These are phyloP conservation scores for Solanum hybrid DNA, from an alignment of 305 asterid species.

Conservation along the genomic window DNA sequence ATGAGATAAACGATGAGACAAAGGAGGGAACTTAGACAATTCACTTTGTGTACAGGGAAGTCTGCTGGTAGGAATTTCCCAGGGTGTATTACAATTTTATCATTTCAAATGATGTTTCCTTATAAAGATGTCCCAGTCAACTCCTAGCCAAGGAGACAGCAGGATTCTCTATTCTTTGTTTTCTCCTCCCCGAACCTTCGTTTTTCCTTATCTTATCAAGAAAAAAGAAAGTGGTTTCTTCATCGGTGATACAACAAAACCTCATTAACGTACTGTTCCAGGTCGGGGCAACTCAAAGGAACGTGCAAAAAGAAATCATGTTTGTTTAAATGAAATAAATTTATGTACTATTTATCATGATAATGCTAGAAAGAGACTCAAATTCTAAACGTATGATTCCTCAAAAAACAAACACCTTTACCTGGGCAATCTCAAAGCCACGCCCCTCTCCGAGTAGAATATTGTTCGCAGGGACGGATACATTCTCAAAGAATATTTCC, in stretches of 20 bases:
- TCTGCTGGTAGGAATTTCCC: neutral
- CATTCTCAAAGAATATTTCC: conserved; percentile 70
- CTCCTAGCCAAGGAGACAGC: neutral
- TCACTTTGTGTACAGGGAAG: neutral
- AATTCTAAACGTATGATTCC: neutral
- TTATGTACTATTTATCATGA: neutral
- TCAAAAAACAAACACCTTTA: neutral
- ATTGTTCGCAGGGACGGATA: conserved; percentile 51
- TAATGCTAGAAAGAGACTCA: neutral
- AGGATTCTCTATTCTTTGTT: neutral
- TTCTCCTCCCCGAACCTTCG: neutral
- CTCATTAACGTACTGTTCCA: neutral
- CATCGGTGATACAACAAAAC: neutral
- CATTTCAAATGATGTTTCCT: neutral
- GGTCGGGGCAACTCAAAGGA: neutral
- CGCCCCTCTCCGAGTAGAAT: conserved; percentile 93
- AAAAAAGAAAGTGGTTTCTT: neutral
- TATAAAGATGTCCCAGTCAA: neutral
- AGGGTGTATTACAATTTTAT: neutral
- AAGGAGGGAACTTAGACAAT: neutral
- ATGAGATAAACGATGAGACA: neutral
- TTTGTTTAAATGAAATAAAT: neutral
- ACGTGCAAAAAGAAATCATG: neutral
- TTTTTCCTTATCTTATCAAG: neutral
- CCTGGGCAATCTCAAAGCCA: conserved; percentile 99